Base-by-base conservation (phyloP, 2,329 filamentous ascomycete genomes). In the Cladosporium sp. region DNA sequence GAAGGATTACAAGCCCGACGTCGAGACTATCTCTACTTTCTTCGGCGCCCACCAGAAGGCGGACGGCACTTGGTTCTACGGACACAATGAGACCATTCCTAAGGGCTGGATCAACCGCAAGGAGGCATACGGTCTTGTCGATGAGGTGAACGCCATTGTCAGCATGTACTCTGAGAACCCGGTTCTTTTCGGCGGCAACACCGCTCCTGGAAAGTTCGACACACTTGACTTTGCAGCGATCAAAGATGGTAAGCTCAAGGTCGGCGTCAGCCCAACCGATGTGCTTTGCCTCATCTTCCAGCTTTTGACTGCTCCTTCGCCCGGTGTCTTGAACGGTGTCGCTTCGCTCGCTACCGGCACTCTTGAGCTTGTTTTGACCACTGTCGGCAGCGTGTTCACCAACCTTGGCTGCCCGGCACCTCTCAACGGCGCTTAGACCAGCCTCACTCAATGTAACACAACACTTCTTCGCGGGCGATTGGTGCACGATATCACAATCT, bases 131-230 rank as follows among this genome's bases (percentile, higher is more conserved):
- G 54, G 54, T 20, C 30, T 56, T 3, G 36, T 49, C 20, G 42
- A 39, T 30, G 54, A 47, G 20, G 42, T 34, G 2, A 49, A 47
- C 20, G 40, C 40, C 8, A 47, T 56, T 7, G n/a, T 56, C 30
- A 56, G 30, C 3, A 65, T 69, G 64, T 77, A 77, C 55, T 55
- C 71, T 34, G 61, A 70, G 62, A 69, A 75, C 58, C 76, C 75
- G 1, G 74, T 76, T n/a, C 64, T 73, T 0, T 76, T 78, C 50
- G 76, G 76, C 38, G 75, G 75, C 20, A 73, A 73, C 36, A 72
- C 72, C 6, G 74, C 70, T 19, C 69, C 66, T n/a, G 72, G 72
- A 22, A 69, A 69, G 11, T 77, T 77, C 59, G 61, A 74, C 50
- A 64, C 66, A 1, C 54, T 76, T 17, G 67, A 67, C 40, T 75